Evolutionary conservation across 2,329 filamentous ascomycete species (phyloP).

Genomic region (Calonectria pseudoreteaudii): DNA sequence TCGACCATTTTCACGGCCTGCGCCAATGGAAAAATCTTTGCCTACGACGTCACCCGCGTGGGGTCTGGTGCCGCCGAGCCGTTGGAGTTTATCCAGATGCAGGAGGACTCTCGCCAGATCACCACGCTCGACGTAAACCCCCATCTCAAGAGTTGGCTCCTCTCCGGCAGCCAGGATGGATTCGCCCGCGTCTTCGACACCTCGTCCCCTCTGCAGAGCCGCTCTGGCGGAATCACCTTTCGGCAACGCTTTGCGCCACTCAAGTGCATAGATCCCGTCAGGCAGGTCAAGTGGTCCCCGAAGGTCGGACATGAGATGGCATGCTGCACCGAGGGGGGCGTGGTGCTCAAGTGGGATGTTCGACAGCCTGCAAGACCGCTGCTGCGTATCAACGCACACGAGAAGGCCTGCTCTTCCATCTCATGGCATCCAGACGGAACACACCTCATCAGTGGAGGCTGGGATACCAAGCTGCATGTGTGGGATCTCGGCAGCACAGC

Average conservation of each 20-base stretch:
- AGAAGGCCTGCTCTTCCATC: slow-evolving; percentile 69
- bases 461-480: slow-evolving; percentile 71
- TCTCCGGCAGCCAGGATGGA: slow-evolving; percentile 74
- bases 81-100: slow-evolving; percentile 67
- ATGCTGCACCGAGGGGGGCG: slow-evolving; percentile 72
- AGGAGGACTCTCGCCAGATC: slow-evolving; percentile 72
- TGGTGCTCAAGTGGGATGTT: slow-evolving; percentile 74
- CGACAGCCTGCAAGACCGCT: slow-evolving; percentile 65
- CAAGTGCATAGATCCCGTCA: slow-evolving; percentile 58
- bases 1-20: slow-evolving; percentile 72
- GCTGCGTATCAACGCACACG: slow-evolving; percentile 71
- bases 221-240: slow-evolving; percentile 63
- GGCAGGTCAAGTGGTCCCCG: slow-evolving; percentile 75
- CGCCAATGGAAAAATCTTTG: slow-evolving; percentile 73
- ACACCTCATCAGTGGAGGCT: slow-evolving; percentile 73
- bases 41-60: slow-evolving; percentile 69
- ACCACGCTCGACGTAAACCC: slow-evolving; percentile 74
- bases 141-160: slow-evolving; percentile 65
- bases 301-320: slow-evolving; percentile 72
- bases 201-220: slow-evolving; percentile 58
- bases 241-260: slow-evolving; percentile 57
- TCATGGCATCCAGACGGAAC: slow-evolving; percentile 77
- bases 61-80: slow-evolving; percentile 57
- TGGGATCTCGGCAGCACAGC: slow-evolving; percentile 73
- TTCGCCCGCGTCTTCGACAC: slow-evolving; percentile 72